Evolutionary conservation across 805 yeast genomes (phyloP).

Genomic region (Myxozyma sirexii): DNA sequence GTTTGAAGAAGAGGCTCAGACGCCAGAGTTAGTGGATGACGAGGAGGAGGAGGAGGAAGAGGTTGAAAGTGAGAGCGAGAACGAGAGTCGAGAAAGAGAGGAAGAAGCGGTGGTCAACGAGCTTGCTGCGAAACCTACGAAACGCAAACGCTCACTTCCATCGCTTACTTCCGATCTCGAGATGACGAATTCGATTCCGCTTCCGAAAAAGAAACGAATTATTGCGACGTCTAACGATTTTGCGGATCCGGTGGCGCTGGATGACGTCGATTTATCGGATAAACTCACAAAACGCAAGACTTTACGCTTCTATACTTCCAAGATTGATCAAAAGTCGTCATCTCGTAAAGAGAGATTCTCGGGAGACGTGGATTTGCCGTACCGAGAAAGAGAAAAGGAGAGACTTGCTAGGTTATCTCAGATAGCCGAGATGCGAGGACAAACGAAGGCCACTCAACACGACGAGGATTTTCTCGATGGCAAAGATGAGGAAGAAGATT

Average conservation of each 20-base stretch:
- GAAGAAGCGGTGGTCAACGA: neutral
- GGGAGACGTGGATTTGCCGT: slow-evolving; percentile 92
- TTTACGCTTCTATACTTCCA: slow-evolving; percentile 93
- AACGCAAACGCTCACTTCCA: slow-evolving; percentile 8
- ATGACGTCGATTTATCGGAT: slow-evolving; percentile 83
- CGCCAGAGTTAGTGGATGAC: slow-evolving; percentile 22
- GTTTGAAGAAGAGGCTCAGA: slow-evolving; percentile 9
- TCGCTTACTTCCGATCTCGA: slow-evolving; percentile 53
- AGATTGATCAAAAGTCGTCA: slow-evolving; percentile 77
- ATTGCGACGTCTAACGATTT: slow-evolving; percentile 53
- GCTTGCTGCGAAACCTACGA: too few relatives aligned
- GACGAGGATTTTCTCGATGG: slow-evolving; percentile 36
- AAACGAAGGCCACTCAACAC: slow-evolving; percentile 49
- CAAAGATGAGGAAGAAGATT: slow-evolving; percentile 41
- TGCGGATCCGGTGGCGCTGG: slow-evolving; percentile 66
- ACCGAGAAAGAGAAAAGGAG: slow-evolving; percentile 85
- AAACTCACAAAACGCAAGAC: slow-evolving; percentile 77
- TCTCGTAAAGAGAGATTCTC: slow-evolving; percentile 61
- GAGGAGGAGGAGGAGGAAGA: slow-evolving; percentile 29
- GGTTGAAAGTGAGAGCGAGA: slow-evolving; percentile 34
- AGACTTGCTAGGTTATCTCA: slow-evolving; percentile 84
- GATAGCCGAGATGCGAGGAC: slow-evolving; percentile 86
- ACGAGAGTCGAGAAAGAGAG: slow-evolving; percentile 34
- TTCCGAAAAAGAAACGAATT: slow-evolving; percentile 47
- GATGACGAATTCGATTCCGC: slow-evolving; percentile 52